Percentiles rank a stretch among this genome's conserved stretches.
These are phyloP conservation scores for Schizothecium vesticola DNA, from an alignment of 495 filamentous ascomycete genomes.

Conservation along the genomic window DNA sequence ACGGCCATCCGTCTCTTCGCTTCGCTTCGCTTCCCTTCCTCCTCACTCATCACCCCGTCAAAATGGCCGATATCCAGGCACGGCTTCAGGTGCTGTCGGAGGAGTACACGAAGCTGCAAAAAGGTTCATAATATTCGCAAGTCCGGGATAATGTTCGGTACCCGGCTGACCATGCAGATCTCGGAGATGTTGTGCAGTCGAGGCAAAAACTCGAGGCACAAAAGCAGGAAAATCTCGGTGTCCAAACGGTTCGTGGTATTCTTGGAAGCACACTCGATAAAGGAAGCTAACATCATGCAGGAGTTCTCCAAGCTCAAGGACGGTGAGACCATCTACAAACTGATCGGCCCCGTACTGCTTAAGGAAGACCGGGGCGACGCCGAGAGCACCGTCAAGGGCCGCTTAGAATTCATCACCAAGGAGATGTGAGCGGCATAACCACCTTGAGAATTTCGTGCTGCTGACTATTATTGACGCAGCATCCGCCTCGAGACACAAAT, in stretches of 20 bases:
- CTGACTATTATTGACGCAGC: slow-evolving; percentile 38
- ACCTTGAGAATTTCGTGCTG: neutral
- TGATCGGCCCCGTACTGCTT: slow-evolving; percentile 84
- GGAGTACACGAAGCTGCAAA: slow-evolving; percentile 80
- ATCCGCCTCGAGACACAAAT: slow-evolving; percentile 80
- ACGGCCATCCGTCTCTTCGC: neutral
- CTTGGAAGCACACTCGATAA: neutral
- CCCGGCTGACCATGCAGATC: slow-evolving; percentile 50
- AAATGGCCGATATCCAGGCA: slow-evolving; percentile 47
- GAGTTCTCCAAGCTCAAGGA: slow-evolving; percentile 78
- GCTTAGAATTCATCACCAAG: slow-evolving; percentile 86
- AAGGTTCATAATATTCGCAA: slow-evolving; percentile 46
- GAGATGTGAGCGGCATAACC: slow-evolving; percentile 62
- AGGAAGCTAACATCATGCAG: slow-evolving; percentile 27
- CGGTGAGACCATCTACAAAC: slow-evolving; percentile 87
- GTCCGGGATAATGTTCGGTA: neutral
- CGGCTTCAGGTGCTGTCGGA: slow-evolving; percentile 77
- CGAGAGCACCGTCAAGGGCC: slow-evolving; percentile 78
- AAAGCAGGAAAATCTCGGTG: slow-evolving; percentile 82
- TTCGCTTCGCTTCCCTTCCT: neutral
- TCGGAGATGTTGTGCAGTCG: slow-evolving; percentile 68
- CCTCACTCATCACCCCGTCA: neutral
- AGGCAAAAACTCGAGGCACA: slow-evolving; percentile 92
- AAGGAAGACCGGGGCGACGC: slow-evolving; percentile 92
- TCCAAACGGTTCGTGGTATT: slow-evolving; percentile 60